Conservation (phyloP, 2,329 filamentous ascomycete species). For the Lachnellula hyalina region DNA sequence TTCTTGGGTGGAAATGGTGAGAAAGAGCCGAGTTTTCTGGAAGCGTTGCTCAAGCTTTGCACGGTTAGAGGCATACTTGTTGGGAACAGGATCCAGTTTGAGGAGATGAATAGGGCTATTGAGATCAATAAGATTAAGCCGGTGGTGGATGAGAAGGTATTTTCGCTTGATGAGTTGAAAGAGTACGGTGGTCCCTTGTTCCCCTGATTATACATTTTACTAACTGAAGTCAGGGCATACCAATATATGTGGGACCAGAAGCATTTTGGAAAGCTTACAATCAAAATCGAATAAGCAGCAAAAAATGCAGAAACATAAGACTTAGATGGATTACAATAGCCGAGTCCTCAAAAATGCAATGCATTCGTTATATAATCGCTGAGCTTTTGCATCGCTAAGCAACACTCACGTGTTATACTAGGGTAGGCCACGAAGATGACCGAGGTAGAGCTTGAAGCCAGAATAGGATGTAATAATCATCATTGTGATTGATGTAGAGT, state of each 20-base stretch:
- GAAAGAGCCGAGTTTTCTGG: slow-evolving; percentile 29
- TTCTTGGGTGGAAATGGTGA: slow-evolving; percentile 29
- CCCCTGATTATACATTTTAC: not conserved
- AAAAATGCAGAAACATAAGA: not conserved
- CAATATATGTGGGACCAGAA: slow-evolving; percentile 47
- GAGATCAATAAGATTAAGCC: slow-evolving; percentile 43
- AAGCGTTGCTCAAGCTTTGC: slow-evolving; percentile 31
- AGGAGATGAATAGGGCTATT: slow-evolving; percentile 46
- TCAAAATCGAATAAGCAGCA: slow-evolving; percentile 31
- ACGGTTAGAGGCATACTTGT: slow-evolving; percentile 43
- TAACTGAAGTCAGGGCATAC: slow-evolving; percentile 35
- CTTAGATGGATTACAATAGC: too few relatives aligned
- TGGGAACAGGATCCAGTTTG: slow-evolving; percentile 43
- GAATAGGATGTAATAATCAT: too few relatives aligned
- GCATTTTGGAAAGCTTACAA: slow-evolving; percentile 44
- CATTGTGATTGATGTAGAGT: too few relatives aligned
- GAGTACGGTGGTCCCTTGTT: slow-evolving; percentile 28
- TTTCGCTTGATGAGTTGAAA: slow-evolving; percentile 40
- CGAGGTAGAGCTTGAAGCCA: too few relatives aligned
- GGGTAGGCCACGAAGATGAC: too few relatives aligned
- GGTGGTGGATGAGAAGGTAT: slow-evolving; percentile 42
- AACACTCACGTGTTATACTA: too few relatives aligned
- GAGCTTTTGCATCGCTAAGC: too few relatives aligned
- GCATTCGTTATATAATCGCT: too few relatives aligned
- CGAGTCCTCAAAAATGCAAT: too few relatives aligned